Evolutionary conservation across 495 filamentous ascomycete genomes (phyloP).

Genomic region (Xylaria curta): DNA sequence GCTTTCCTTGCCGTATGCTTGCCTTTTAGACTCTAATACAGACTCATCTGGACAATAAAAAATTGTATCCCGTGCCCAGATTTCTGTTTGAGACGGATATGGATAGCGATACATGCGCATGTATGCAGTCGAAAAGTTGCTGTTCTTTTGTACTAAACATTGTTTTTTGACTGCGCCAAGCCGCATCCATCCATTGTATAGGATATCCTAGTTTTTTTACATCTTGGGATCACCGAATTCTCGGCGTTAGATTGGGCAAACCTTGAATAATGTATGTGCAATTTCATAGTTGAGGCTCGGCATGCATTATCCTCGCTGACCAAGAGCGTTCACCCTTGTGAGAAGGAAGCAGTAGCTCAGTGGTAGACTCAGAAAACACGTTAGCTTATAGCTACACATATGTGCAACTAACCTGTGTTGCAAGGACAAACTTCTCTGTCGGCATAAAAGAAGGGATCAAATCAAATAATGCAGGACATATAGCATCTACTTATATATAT

Average conservation of each 20-base stretch:
- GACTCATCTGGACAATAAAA: constrained; percentile 52
- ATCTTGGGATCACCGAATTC: not conserved
- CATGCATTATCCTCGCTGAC: not conserved
- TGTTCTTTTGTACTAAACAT: not conserved
- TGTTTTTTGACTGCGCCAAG: not conserved
- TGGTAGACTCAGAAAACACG: not conserved
- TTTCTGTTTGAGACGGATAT: not conserved
- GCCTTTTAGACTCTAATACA: constrained; percentile 58
- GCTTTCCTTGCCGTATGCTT: constrained; percentile 50
- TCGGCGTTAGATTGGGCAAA: not conserved
- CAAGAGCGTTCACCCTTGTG: not conserved
- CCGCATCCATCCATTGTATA: not conserved
- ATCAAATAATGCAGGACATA: not conserved
- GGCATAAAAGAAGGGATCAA: not conserved
- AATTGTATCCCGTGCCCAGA: constrained; percentile 37
- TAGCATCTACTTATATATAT: not conserved
- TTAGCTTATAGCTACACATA: not conserved
- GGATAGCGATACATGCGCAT: not conserved
- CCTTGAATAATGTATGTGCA: not conserved
- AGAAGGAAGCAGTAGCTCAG: not conserved
- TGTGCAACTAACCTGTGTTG: not conserved
- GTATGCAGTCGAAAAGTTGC: not conserved
- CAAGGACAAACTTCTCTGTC: not conserved
- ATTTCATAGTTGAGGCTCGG: not conserved
- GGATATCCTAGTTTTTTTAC: no score